Base-by-base conservation (phyloP, 768 basidiomycete species). In the Trichaptum fuscoviolaceum region DNA sequence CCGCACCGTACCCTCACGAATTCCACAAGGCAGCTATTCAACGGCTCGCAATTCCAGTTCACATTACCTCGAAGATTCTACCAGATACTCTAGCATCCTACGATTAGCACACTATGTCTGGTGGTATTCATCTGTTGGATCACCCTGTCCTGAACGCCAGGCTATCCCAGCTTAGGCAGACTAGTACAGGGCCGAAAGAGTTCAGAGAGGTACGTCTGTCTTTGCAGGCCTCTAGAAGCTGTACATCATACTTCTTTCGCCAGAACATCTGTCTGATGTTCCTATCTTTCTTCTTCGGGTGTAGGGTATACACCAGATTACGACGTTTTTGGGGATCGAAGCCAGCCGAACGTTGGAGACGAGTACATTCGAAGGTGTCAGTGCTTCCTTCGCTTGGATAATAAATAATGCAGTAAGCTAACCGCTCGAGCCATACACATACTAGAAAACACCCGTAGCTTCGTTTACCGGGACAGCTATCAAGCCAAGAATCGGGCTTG, bases 301-400 rank as follows among this genome's bases (percentile, higher is more conserved):
- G 20, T 67, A 93, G 90, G 89, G 88, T 15, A 85, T 95, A 65
- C 82, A 87, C 69, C 86, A 87, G 66, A 85, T 96, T 73, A 89
- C 90, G 69, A 75, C 89, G 63, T 82, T 95, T 63, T 75, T 96
- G 34, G 95, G 90, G n/a, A 85, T 93, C 64, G 95, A 96, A 75
- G 92, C 95, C 1, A 87, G 86, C 20, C 83, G 88, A 24, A 80
- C 82, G 63, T 80, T 96, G 1, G 85, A 89, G 72, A 81, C 89
- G 71, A 81, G 82, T 59, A 73, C 79, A 0, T 88, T 93, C 70
- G 71, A 83, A 59, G 91, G 87, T 36, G 93, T 93, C 76, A 69
- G 87, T 74, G 23, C 25, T 18, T 66, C 34, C 52, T 42, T 20
- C 60, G 20, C 35, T 17, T 7, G 15, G 15, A 58, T 23, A 35